Conservation (phyloP, 768 basidiomycete genomes). For the Naganishia randhawae region DNA sequence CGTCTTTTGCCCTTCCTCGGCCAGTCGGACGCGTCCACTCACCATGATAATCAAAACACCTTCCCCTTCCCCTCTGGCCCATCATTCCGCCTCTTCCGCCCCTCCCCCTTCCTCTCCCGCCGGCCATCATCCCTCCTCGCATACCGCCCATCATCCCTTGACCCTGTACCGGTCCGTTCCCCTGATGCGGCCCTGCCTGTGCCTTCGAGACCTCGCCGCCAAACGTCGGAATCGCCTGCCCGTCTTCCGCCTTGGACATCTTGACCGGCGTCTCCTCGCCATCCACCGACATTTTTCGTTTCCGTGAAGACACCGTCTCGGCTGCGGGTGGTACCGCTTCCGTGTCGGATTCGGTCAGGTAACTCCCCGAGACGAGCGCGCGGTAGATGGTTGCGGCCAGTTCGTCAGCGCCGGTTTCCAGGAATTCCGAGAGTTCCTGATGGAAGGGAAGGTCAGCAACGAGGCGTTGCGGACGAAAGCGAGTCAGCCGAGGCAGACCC, state of each 20-base stretch:
- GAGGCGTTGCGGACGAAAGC: conserved; percentile 14
- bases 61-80: conserved; percentile 54
- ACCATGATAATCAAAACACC: conserved; percentile 93
- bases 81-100: conserved; percentile 4
- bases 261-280: conserved; percentile 2
- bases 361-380: conserved; percentile 56
- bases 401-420: conserved; percentile 65
- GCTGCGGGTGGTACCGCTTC: conserved; percentile 12
- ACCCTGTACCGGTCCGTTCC: background rate
- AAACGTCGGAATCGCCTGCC: conserved; percentile 16
- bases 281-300: conserved; percentile 21
- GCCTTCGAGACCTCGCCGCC: background rate
- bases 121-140: conserved; percentile 1
- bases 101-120: background rate
- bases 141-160: background rate
- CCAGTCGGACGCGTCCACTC: conserved; percentile 49
- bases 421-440: conserved; percentile 80
- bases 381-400: conserved; percentile 68
- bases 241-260: background rate
- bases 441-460: conserved; percentile 51
- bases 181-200: background rate
- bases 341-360: conserved; percentile 3
- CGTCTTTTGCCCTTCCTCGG: background rate
- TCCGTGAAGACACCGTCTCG: background rate
- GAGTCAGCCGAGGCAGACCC: background rate